Conservation (phyloP, 495 filamentous ascomycete genomes). For the Tuber melanosporum region DNA sequence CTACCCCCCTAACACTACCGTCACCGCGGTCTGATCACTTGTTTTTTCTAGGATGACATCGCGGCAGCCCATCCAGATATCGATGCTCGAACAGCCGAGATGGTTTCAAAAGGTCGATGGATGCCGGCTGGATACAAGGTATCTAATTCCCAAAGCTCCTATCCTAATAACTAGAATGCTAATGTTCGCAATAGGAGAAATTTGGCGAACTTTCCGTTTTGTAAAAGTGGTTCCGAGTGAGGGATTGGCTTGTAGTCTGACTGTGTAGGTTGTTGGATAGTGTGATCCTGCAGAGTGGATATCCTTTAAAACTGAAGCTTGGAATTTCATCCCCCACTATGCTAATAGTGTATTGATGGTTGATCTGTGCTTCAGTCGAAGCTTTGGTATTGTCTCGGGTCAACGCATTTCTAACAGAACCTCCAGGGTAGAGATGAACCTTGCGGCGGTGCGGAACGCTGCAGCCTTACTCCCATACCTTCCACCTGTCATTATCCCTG, state of each 20-base stretch:
- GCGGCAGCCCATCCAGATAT: constrained; percentile 87
- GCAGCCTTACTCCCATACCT: neutral
- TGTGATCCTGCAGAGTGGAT: constrained; percentile 1
- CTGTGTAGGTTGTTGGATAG: neutral
- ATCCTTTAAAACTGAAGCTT: neutral
- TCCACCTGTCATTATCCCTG: neutral
- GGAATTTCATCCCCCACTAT: neutral
- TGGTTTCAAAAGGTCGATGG: constrained; percentile 97
- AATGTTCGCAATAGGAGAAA: constrained; percentile 67
- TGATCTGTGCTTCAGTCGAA: neutral
- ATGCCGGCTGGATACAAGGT: constrained; percentile 97
- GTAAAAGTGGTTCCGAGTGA: constrained; percentile 48
- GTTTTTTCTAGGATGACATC: constrained; percentile 74
- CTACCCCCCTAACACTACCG: neutral
- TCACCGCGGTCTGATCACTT: constrained; percentile 10
- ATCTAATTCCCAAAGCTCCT: neutral
- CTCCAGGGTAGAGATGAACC: constrained; percentile 3
- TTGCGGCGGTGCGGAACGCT: neutral
- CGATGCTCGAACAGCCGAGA: constrained; percentile 82
- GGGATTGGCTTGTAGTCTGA: neutral
- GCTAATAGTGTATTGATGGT: constrained; percentile 1
- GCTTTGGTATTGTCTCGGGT: neutral
- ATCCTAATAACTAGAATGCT: constrained; percentile 5
- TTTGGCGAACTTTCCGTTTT: constrained; percentile 92
- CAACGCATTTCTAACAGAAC: constrained; percentile 4